Base-by-base conservation (phyloP, 2,329 filamentous ascomycete species). In the Verticillium alfalfae region DNA sequence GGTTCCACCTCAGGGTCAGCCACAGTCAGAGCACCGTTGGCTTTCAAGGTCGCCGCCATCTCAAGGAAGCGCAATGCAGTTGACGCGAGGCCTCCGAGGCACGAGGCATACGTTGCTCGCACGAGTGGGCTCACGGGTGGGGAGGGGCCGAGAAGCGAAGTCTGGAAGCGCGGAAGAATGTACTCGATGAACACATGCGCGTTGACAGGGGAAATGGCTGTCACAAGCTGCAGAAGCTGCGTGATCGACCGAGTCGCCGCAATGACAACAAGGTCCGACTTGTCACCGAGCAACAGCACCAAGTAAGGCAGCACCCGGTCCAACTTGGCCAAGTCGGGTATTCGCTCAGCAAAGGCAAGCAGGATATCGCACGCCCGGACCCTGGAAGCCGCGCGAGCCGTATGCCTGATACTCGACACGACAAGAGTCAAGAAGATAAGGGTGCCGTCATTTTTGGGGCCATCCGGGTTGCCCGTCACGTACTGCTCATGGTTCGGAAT, bases 321-420 rank as follows among this genome's bases (percentile, higher is more conserved):
- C 57, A 99, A 80, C 73, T 97, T 98, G 3, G 93, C 93, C 76
- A 99, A 95, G 72, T 99, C 96, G 0, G 94, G 96, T 31, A 98
- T 76, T 63, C 91, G 84, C 75, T 98, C 93, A 0, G 93, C 88
- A 73, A 99, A 97, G 2, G 94, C 94, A 58, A 99, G 78, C 57
- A 99, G 82, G 49, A 99, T 83, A 72, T 99, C 95, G 70, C 95
- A 96, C 1, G 92, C 95, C 68, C 92, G 88, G 52, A 97, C 82
- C 67, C 92, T 89, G 34, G 94, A 92, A n/a, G 92, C 89, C 3
- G 93, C 87, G 67, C 94, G 88, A 5, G 93, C 92, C 15, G 94
- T 97, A 63, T 93, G 97, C 64, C 95, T 86, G 66, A 99, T 76
- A 22, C 92, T 96, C 2, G 94, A 91, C 7, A 93, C 93, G 38